These are phyloP conservation scores for Zygosaccharomyces lentus DNA, from an alignment of 805 yeast species.

Conservation along the genomic window DNA sequence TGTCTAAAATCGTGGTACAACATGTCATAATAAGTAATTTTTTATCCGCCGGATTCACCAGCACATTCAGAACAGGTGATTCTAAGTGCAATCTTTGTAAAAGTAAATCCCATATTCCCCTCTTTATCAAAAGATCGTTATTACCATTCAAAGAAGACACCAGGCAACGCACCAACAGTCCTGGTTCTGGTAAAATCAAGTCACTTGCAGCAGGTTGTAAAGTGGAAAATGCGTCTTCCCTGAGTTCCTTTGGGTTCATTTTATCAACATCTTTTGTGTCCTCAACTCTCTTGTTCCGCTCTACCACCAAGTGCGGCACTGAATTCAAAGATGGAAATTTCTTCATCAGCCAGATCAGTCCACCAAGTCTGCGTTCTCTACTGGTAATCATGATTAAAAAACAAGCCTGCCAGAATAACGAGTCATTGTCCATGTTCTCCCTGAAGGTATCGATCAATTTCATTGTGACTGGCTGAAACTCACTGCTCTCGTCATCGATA, in stretches of 20 bases:
- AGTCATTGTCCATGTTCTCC: conserved; percentile 53
- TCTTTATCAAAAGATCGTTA: conserved; percentile 64
- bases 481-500: conserved; percentile 88
- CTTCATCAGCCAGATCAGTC: conserved; percentile 62
- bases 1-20: conserved; percentile 63
- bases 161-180: conserved; percentile 70
- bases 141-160: conserved; percentile 62
- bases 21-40: conserved; percentile 57
- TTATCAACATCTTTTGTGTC: conserved; percentile 7
- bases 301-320: conserved; percentile 30
- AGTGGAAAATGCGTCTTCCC: conserved; percentile 33
- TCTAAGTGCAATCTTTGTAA: conserved; percentile 62
- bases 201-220: conserved; percentile 51
- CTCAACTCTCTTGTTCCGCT: conserved; percentile 9
- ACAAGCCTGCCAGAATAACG: conserved; percentile 82
- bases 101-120: conserved; percentile 84
- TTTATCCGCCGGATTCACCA: conserved; percentile 51
- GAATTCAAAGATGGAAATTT: conserved; percentile 58
- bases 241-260: conserved; percentile 25
- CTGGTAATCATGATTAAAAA: conserved; percentile 72
- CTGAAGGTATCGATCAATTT: conserved; percentile 58
- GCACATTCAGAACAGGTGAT: conserved; percentile 49
- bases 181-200: conserved; percentile 72
- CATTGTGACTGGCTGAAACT: conserved; percentile 62
- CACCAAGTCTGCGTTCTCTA: conserved; percentile 79